Evolutionary conservation across 805 yeast species (phyloP), one percentile per base, ranked within the genome.

Genomic region (Blastobotrys robertii): DNA sequence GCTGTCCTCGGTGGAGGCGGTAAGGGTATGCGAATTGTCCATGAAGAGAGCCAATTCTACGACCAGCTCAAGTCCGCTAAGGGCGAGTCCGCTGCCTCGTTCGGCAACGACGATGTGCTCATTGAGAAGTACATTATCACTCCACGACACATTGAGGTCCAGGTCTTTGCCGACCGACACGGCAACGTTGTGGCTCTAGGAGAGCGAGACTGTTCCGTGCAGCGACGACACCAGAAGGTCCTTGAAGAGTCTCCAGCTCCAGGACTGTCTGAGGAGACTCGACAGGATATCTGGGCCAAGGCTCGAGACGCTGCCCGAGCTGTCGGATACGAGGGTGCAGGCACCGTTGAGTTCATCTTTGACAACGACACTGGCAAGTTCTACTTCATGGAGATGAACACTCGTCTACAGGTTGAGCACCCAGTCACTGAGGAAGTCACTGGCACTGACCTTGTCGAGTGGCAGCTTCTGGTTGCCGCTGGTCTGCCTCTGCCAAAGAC

Each of bases 1-100:
- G 73, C 77, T 4, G 74, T 76, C 34, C 73, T 76, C 12, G 79
- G 79, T 45, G 79, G 79, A 37, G 79, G 79, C 46, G 79, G 79
- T 45, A 73, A 72, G 50, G 79, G 79, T 15, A 67, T 73, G 59
- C 73, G 75, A 51, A 72, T 73, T 47, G 77, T 72, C 38, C 71
- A 72, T 45, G 58, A 66, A 13, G 71, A 64, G 44, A 63, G 47
- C 3, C 76, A 73, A 30, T 72, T 73, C 50, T 69, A 65, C 54
- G 57, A 70, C 30, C 74, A 72, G 38, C 68, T 73, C 52, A 66
- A 59, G 47, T 67, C 74, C 11, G 77, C 76, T n/a, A 72, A 67
- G 51, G 74, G 73, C 51, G 77, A 73, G 56, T 76, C 77, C 41
- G 61, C 68, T 48, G 60, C 77, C 0, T 70, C 74, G 45, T 73